phyloP scores from a whole-genome alignment of 2,329 filamentous ascomycete species.

The Penicillium corylophilum region DNA sequence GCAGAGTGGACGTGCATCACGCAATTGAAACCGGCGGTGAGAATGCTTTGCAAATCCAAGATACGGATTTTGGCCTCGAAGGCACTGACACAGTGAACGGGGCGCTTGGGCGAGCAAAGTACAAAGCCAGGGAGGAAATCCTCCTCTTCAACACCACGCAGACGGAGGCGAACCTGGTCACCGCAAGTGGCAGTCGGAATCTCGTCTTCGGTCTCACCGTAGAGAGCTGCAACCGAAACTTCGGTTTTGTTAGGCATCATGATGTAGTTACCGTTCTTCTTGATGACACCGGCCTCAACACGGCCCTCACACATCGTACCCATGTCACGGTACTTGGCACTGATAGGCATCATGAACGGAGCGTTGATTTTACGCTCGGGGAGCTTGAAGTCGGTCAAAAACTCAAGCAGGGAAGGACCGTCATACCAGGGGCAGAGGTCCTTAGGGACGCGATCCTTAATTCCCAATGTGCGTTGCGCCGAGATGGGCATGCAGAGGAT shows the following conservation, averaged over 20 bases:
- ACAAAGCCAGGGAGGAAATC: conserved; percentile 95
- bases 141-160: conserved; percentile 95
- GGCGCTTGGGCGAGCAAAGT: conserved; percentile 87
- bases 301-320: conserved; percentile 98
- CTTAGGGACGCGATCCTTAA: conserved; percentile 83
- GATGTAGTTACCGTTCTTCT: conserved; percentile 79
- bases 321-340: conserved; percentile 94
- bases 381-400: conserved; percentile 88
- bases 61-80: conserved; percentile 98
- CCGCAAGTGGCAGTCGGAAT: conserved; percentile 78
- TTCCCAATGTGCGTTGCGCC: conserved; percentile 78
- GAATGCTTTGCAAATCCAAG: conserved; percentile 88
- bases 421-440: conserved; percentile 78
- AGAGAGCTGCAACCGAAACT: conserved; percentile 78
- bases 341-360: conserved; percentile 98
- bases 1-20: conserved; percentile 96
- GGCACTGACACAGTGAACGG: conserved; percentile 82
- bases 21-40: conserved; percentile 94
- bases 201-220: conserved; percentile 96
- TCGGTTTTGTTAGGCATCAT: conserved; percentile 95
- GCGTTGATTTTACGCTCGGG: conserved; percentile 95
- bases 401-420: conserved; percentile 88
- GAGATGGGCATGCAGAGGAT: conserved; percentile 96
- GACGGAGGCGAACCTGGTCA: conserved; percentile 88
- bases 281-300: conserved; percentile 89